phyloP scores from a whole-genome alignment of 1,284 basidiomycete genomes.

The Veloporphyrellus conicus region DNA sequence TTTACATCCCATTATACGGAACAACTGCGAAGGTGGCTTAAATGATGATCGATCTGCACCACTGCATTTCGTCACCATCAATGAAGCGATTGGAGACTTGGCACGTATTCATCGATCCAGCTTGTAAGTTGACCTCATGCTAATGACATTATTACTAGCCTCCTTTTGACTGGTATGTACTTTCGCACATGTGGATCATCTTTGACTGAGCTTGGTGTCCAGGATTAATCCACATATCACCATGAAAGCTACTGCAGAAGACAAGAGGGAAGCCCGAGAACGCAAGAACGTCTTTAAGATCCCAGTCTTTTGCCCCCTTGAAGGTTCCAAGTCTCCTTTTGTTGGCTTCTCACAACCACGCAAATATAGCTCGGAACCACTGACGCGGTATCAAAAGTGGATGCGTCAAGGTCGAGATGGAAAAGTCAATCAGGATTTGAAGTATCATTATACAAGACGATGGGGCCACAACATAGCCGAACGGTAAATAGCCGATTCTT shows the following conservation, averaged over 20 bases:
- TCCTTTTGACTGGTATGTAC: conserved; percentile 55
- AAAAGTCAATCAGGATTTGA: conserved; percentile 26
- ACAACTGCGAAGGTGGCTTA: conserved; percentile 30
- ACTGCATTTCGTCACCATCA: conserved; percentile 49
- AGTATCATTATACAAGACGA: conserved; percentile 49
- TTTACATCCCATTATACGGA: conserved; percentile 40
- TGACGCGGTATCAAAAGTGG: conserved; percentile 56
- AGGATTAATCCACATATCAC: conserved; percentile 52
- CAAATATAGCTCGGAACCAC: conserved; percentile 44
- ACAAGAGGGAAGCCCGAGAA: conserved; percentile 31
- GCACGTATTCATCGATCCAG: conserved; percentile 37
- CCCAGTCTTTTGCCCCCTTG: conserved; percentile 40
- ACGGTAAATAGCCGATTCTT: conserved; percentile 38
- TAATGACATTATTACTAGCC: conserved; percentile 38
- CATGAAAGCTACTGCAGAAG: conserved; percentile 30
- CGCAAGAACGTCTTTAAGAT: conserved; percentile 41
- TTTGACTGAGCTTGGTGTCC: conserved; percentile 4
- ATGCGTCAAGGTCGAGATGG: conserved; percentile 37
- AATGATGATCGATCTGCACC: conserved; percentile 51
- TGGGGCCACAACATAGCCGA: conserved; percentile 44
- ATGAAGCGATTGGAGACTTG: conserved; percentile 63
- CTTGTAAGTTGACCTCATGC: conserved; percentile 6
- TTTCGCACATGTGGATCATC: not conserved
- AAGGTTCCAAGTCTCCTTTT: conserved; percentile 16
- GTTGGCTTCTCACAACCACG: conserved; percentile 47